phyloP scores from a whole-genome alignment of 176 grass and related monocot genomes.

The Hyparrhenia diplandra region DNA sequence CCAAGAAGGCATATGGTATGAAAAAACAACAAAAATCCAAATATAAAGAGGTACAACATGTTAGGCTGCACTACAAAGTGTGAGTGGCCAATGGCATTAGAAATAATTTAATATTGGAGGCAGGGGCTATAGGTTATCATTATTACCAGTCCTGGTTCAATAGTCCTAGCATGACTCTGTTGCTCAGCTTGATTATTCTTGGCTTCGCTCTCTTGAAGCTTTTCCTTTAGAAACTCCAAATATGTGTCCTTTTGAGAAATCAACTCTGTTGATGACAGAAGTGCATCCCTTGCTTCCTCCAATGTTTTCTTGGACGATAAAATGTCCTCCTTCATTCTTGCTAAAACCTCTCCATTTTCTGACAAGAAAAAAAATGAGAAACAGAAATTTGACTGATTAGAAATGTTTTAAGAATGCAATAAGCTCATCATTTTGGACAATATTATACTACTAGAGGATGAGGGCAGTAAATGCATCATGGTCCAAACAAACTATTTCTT shows the following conservation, averaged over 20 bases:
- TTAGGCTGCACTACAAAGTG: not conserved
- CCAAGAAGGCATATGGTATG: not conserved
- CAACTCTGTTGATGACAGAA: not conserved
- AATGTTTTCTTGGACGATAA: constrained; percentile 5
- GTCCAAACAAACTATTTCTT: not conserved
- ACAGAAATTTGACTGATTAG: not conserved
- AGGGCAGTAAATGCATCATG: not conserved
- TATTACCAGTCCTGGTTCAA: constrained; percentile 3
- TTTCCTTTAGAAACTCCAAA: constrained; percentile 11
- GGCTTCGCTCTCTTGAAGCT: constrained; percentile 30
- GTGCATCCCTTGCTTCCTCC: not conserved
- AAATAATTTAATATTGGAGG: not conserved
- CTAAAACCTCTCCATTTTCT: not conserved
- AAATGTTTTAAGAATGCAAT: constrained; percentile 11
- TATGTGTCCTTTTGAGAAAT: not conserved
- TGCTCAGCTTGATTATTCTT: not conserved
- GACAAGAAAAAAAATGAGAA: no score
- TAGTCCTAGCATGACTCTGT: not conserved
- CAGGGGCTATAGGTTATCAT: not conserved
- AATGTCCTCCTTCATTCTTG: not conserved
- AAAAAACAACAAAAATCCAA: not conserved
- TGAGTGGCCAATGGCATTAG: not conserved
- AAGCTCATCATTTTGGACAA: not conserved
- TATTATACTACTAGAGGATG: not conserved
- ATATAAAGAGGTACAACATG: not conserved